phyloP scores from a whole-genome alignment of 2,329 filamentous ascomycete genomes.

The Neurospora crassa region DNA sequence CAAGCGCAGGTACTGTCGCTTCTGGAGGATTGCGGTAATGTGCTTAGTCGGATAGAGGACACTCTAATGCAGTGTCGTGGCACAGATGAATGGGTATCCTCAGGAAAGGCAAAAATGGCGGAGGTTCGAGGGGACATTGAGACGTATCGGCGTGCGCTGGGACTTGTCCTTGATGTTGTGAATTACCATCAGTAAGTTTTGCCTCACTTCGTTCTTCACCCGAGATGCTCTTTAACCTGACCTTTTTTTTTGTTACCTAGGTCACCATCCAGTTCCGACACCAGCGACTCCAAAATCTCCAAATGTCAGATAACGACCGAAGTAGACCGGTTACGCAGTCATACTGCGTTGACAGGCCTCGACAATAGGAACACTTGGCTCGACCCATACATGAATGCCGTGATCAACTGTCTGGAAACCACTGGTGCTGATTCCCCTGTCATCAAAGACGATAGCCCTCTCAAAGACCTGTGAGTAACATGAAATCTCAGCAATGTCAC shows the following conservation, averaged over 20 bases:
- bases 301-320: conserved; percentile 5
- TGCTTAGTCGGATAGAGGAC: conserved; percentile 12
- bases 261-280: not conserved
- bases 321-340: conserved; percentile 4
- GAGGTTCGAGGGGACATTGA: conserved; percentile 7
- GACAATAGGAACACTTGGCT: conserved; percentile 4
- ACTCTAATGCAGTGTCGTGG: conserved; percentile 10
- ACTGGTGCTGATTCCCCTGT: not conserved
- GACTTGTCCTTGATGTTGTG: conserved; percentile 12
- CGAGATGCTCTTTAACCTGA: not conserved
- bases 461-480: not conserved
- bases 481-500: not conserved
- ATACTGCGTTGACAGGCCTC: not conserved
- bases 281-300: not conserved
- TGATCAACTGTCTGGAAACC: conserved; percentile 6
- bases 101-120: conserved; percentile 7
- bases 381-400: conserved; percentile 8
- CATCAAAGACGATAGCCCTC: not conserved
- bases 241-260: not conserved
- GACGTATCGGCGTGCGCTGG: conserved; percentile 10
- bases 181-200: conserved; percentile 7
- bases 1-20: conserved; percentile 13
- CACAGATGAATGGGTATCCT: conserved; percentile 8
- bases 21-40: conserved; percentile 14
- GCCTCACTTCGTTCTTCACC: not conserved